A percentile compares a stretch with the other conserved stretches of the same genome.
Conservation (phyloP, 164 flowering plant genomes). For the Malania oleifera region DNA sequence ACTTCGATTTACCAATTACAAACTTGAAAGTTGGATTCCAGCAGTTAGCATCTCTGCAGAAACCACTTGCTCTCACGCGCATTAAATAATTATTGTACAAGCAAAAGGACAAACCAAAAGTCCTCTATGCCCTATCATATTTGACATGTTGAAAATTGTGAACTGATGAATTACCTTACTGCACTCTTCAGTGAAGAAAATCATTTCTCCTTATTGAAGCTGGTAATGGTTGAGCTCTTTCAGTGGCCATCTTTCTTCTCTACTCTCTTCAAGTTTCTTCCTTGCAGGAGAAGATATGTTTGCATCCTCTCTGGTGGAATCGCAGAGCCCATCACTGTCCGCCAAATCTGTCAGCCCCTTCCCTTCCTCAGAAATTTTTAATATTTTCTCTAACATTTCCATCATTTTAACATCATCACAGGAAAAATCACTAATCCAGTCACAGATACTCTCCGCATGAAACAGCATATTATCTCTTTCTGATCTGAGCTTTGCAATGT, state of each 20-base stretch:
- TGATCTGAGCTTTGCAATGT: slow-evolving; percentile 19
- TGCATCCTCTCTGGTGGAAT: slow-evolving; percentile 10
- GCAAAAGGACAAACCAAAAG: too few species aligned
- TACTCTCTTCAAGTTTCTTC: slow-evolving; percentile 12
- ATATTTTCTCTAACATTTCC: slow-evolving; percentile 22
- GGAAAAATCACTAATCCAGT: slow-evolving; percentile 18
- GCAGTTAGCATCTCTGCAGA: too few species aligned
- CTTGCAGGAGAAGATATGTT: slow-evolving; percentile 7
- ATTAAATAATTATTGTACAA: too few species aligned
- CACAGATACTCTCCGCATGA: slow-evolving; percentile 13
- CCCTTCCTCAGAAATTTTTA: slow-evolving; percentile 12
- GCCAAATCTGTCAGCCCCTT: slow-evolving; percentile 3
- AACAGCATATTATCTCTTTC: slow-evolving; percentile 23
- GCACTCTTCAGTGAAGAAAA: background rate
- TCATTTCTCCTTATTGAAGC: background rate
- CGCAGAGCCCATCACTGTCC: slow-evolving; percentile 6
- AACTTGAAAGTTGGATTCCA: too few species aligned
- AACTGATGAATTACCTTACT: background rate
- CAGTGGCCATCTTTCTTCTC: slow-evolving; percentile 29
- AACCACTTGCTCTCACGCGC: too few species aligned
- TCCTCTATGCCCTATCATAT: too few species aligned
- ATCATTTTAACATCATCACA: slow-evolving; percentile 23
- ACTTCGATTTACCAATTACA: too few species aligned
- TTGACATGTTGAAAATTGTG: too few species aligned
- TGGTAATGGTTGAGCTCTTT: slow-evolving; percentile 21